These are phyloP conservation scores for Trichoderma lentiforme DNA, from an alignment of 2,329 filamentous ascomycete species.

Conservation along the genomic window DNA sequence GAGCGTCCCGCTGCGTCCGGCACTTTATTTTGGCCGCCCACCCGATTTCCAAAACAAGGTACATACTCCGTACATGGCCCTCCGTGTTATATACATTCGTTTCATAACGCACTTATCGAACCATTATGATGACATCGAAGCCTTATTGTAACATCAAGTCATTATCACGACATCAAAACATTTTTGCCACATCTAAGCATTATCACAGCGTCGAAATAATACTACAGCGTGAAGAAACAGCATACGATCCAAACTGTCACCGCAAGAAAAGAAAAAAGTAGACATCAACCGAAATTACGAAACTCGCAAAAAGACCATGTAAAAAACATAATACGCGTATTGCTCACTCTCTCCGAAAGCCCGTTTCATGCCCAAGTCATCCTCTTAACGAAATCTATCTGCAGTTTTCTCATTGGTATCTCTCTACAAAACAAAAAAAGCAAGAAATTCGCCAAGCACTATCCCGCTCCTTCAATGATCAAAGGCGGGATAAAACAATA, in stretches of 20 bases:
- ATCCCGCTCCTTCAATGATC: not conserved
- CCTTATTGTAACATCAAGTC: not conserved
- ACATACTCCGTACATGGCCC: not conserved
- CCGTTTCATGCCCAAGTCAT: not conserved
- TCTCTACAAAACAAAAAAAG: not conserved
- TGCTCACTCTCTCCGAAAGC: not conserved
- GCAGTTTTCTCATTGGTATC: not conserved
- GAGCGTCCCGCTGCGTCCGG: not conserved
- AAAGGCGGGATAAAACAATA: not conserved
- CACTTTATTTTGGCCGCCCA: not conserved
- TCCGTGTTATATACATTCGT: not conserved
- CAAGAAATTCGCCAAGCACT: not conserved
- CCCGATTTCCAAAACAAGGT: not conserved
- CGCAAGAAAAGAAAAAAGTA: not conserved
- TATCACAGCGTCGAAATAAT: not conserved
- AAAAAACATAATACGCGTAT: not conserved
- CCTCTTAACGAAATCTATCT: not conserved
- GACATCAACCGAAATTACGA: not conserved
- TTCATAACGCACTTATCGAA: not conserved
- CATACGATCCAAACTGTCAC: not conserved
- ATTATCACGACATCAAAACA: not conserved
- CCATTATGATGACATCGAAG: not conserved
- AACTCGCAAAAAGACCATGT: not conserved
- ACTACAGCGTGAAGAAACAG: not conserved
- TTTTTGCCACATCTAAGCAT: not conserved